These are phyloP conservation scores for Ustilago xerochloae DNA, from an alignment of 1,284 basidiomycete genomes.

Conservation along the genomic window DNA sequence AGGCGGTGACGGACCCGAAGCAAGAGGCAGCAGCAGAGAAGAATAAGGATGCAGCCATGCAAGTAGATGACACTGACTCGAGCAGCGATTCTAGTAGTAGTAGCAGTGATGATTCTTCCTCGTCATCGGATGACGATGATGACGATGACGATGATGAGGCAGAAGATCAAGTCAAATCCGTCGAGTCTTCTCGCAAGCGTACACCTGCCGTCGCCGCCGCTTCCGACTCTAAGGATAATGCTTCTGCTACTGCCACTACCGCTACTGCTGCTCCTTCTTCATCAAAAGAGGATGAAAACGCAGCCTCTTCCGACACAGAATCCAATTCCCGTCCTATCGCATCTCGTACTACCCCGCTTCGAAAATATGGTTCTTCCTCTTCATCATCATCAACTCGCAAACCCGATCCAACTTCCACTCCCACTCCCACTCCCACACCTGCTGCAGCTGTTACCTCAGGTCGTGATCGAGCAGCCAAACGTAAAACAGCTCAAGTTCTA, in stretches of 20 bases:
- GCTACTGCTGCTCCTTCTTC: neutral
- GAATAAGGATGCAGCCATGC: conserved; percentile 7
- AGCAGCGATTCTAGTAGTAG: conserved; percentile 2
- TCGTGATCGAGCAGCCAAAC: conserved; percentile 41
- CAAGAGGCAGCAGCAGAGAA: neutral
- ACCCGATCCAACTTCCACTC: conserved; percentile 7
- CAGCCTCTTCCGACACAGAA: neutral
- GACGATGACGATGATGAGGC: conserved; percentile 28
- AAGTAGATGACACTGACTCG: conserved; percentile 11
- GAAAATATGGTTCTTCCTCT: neutral
- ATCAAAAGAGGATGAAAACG: neutral
- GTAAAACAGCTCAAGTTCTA: conserved; percentile 60
- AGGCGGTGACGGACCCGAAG: neutral
- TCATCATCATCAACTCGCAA: neutral
- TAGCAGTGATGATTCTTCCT: neutral
- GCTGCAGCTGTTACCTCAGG: conserved; percentile 21
- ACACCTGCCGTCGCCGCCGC: neutral
- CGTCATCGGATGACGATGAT: neutral
- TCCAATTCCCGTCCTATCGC: neutral
- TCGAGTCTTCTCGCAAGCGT: conserved; percentile 13
- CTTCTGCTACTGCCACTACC: neutral
- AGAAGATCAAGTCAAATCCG: conserved; percentile 31
- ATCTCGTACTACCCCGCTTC: neutral
- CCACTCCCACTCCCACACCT: neutral
- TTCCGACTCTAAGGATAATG: neutral